Percentiles rank a stretch among this genome's conserved stretches.
These are phyloP conservation scores for Fusarium torulosum DNA, from an alignment of 2,329 filamentous ascomycete genomes.

Conservation along the genomic window DNA sequence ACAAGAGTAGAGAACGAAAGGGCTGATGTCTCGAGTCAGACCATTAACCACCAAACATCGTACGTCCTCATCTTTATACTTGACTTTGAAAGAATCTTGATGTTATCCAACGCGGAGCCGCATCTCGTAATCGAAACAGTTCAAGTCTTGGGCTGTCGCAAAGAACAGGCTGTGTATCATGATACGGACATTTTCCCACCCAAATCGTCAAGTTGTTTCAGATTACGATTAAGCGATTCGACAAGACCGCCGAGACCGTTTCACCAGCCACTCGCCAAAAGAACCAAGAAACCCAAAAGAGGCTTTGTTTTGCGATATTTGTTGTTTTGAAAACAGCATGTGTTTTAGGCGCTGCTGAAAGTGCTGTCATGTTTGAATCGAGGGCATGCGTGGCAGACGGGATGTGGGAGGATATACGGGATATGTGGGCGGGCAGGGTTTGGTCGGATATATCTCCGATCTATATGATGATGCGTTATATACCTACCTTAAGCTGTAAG, in stretches of 20 bases:
- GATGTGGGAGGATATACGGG: slow-evolving; percentile 4
- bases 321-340: background rate
- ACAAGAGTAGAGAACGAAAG: background rate
- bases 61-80: slow-evolving; percentile 13
- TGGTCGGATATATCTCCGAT: background rate
- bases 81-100: background rate
- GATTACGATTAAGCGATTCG: background rate
- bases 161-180: background rate
- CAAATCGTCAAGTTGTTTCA: slow-evolving; percentile 15
- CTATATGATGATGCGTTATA: background rate
- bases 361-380: slow-evolving; percentile 10
- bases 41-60: background rate
- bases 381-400: slow-evolving; percentile 3
- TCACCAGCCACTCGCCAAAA: slow-evolving; percentile 2
- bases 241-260: slow-evolving; percentile 6
- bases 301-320: slow-evolving; percentile 3
- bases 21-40: slow-evolving; percentile 2
- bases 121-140: slow-evolving; percentile 4
- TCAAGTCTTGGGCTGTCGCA: slow-evolving; percentile 3
- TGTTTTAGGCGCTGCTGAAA: background rate
- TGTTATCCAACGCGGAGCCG: background rate
- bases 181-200: background rate
- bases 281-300: background rate
- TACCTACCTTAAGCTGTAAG: background rate
- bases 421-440: background rate